A percentile compares a stretch with the other conserved stretches of the same genome.
Conservation (phyloP, 2,329 filamentous ascomycete genomes). For the Paecilomyces sp. region DNA sequence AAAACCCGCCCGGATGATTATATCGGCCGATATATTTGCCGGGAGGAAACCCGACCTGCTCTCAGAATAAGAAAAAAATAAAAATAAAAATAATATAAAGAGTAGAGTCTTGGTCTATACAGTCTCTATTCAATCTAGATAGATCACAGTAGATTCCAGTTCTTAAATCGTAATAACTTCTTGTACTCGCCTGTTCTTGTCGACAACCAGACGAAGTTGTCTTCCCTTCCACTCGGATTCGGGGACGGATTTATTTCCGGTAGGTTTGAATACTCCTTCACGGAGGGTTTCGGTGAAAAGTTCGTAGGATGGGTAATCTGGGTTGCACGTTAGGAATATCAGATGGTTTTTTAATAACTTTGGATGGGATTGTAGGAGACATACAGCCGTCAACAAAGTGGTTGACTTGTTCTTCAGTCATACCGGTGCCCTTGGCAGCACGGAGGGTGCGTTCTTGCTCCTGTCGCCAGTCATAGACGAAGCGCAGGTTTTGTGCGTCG, state of each 20-base stretch:
- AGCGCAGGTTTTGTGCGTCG: conserved; percentile 64
- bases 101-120: background rate
- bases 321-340: background rate
- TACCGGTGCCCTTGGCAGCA: conserved; percentile 61
- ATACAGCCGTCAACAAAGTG: conserved; percentile 64
- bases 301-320: conserved; percentile 65
- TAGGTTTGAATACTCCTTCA: conserved; percentile 46
- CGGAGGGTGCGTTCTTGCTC: conserved; percentile 72
- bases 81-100: background rate
- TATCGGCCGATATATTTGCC: too few relatives aligned
- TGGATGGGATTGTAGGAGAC: conserved; percentile 13
- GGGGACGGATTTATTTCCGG: conserved; percentile 3
- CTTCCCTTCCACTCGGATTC: conserved; percentile 37
- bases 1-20: too few relatives aligned
- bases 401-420: conserved; percentile 73
- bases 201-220: conserved; percentile 58
- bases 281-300: conserved; percentile 57
- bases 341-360: background rate
- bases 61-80: too few relatives aligned
- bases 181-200: conserved; percentile 53
- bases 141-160: background rate
- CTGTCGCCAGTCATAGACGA: conserved; percentile 77
- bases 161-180: conserved; percentile 46
- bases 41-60: too few relatives aligned
- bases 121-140: background rate